Evolutionary conservation across 2,329 filamentous ascomycete genomes (phyloP), one percentile per base, ranked within the genome.

Genomic region (Dendryphion nanum): DNA sequence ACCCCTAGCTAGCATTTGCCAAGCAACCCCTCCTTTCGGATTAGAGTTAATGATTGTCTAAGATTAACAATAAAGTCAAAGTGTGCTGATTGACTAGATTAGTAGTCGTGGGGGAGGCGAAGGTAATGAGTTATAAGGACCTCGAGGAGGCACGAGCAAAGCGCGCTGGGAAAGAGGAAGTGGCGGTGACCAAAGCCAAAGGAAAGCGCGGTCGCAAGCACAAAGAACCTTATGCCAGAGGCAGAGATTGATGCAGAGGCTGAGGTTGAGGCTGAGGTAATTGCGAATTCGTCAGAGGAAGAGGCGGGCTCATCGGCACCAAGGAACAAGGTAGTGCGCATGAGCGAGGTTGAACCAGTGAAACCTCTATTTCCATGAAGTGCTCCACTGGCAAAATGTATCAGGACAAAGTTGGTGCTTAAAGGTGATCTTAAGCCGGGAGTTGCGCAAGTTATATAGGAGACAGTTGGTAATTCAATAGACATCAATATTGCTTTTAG

Each of bases 71-170:
- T 18, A 28, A 37, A 31, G 33, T 23, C 14, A 30, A 31, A 21
- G 19, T 12, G 20, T 28, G 35, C 15, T 17, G 24, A 30, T 30
- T 13, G 18, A 37, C 28, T 14, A 37, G 16, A 18, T 37, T 28
- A 7, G 16, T 19, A 13, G 17, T 37, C 24, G 17, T 30, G 20
- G 35, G 28, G 17, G n/a, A 24, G 21, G 21, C 21, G 21, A 33
- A 34, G 20, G 37, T 39, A 31, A 39, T 39, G 20, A 29, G 30
- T 31, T 39, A 28, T 20, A 21, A 39, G 31, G 30, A 39, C 23
- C 19, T 39, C 23, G 30, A 39, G 6, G 30, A 26, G 23, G 37
- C 37, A 30, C 15, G 17, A 20, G 21, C 31, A 18, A 34, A 34
- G 37, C 37, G 19, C 29, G 30, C 30, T 29, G 30, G 6, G 19